Base-by-base conservation (phyloP, 139 green algal species). In the Axilococcus clingmanii region DNA sequence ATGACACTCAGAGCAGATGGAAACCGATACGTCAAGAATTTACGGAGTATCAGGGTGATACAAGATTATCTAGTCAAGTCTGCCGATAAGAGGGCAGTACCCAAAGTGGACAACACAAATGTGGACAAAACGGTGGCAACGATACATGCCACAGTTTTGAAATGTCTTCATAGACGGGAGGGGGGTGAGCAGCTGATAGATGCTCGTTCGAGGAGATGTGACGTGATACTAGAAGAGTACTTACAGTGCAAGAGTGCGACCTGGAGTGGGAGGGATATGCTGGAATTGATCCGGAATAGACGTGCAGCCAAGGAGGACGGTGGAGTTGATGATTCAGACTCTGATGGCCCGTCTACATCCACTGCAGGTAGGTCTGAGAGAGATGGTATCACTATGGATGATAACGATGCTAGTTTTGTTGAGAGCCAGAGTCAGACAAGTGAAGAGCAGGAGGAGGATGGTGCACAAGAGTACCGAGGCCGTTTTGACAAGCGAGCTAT, bases 31-130 rank as follows among this genome's bases (percentile, higher is more conserved):
- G 79, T 95, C 24, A 77, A 81, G 29, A 69, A 94, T 70, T 76
- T 95, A 34, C 36, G 63, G 11, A 78, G 76, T 66, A 95, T 95
- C 40, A 68, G 87, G 4, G 68, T 53, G 28, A 95, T 95, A 59
- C 86, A 94, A 69, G 77, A 88, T 35, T 82, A 83, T 62, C 55
- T 94, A 52, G 76, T 7, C 22, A 16, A 28, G 30, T 30, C 52
- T 31, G 88, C 88, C 3, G 83, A 91, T 38, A 80, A 77, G 55
- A 71, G 87, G 50, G 27, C 51, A 29, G 67, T 96, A 11, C 88
- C 88, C 0, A 74, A 76, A 43, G 85, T 96, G 19, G 78, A 96
- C 68, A 96, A 96, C 76, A 87, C 82, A 25, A 94, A 94, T 60
- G 78, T 96, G 22, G 88, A 96, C 56, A 61, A 80, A 19, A 84